A percentile compares a stretch with the other conserved stretches of the same genome.
Conservation (phyloP, 176 grass and related monocot genomes). For the Zizania latifolia region DNA sequence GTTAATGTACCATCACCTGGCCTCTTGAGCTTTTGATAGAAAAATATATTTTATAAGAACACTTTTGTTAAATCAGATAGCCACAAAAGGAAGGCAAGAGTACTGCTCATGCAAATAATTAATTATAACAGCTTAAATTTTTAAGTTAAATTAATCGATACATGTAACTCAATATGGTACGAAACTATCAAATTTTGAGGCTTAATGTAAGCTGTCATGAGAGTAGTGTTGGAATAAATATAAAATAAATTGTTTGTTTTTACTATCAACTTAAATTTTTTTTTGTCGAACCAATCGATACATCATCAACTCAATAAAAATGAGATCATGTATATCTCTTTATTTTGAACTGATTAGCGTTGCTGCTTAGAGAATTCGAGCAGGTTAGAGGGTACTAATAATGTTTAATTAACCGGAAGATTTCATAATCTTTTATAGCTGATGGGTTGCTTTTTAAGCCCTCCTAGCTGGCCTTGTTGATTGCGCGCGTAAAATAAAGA, state of each 20-base stretch:
- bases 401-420: not conserved
- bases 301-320: no score
- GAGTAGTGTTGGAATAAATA: no score
- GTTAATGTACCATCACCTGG: not conserved
- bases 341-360: not conserved
- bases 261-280: no score
- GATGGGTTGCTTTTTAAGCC: slow-evolving; percentile 19
- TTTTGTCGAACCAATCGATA: no score
- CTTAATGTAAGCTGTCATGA: no score
- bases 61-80: not conserved
- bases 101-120: not conserved
- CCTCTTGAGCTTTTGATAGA: not conserved
- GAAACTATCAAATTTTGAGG: no score
- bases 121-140: no score
- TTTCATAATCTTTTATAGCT: not conserved
- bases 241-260: no score
- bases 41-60: not conserved
- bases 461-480: not conserved
- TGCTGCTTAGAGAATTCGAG: not conserved
- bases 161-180: no score
- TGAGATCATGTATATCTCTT: not conserved
- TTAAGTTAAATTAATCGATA: no score
- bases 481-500: slow-evolving; percentile 7
- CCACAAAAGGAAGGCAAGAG: not conserved
- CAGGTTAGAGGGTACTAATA: not conserved